A percentile compares a stretch with the other conserved stretches of the same genome.
These are phyloP conservation scores for Botrytis paeoniae DNA, from an alignment of 2,329 filamentous ascomycete genomes.

Conservation along the genomic window DNA sequence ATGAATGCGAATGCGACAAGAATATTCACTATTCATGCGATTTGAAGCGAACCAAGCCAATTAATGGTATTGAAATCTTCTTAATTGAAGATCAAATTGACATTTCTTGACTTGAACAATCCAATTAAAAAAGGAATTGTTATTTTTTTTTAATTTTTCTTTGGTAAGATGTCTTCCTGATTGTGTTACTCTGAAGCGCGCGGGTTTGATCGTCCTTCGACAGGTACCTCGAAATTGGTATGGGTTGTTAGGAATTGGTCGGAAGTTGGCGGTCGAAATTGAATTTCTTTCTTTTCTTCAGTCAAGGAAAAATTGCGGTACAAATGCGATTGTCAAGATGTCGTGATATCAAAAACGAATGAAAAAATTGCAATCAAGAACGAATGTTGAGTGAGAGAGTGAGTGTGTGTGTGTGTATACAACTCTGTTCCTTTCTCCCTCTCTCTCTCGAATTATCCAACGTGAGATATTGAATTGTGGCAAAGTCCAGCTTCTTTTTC, in stretches of 20 bases:
- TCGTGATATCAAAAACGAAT: background rate
- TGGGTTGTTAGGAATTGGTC: background rate
- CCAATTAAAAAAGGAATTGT: background rate
- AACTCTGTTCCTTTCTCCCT: background rate
- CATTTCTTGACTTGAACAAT: background rate
- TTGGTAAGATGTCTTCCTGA: background rate
- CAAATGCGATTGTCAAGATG: background rate
- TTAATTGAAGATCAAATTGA: constrained; percentile 10
- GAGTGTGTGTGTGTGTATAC: background rate
- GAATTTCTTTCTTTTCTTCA: background rate
- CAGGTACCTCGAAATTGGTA: background rate
- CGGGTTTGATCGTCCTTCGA: constrained; percentile 12
- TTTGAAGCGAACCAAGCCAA: background rate
- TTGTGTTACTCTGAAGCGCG: constrained; percentile 11
- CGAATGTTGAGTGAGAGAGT: background rate
- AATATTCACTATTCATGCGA: background rate
- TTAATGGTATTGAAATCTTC: background rate
- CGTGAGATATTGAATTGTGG: background rate
- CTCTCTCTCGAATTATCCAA: background rate
- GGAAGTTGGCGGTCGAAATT: background rate
- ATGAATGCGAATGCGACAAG: background rate
- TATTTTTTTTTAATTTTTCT: background rate
- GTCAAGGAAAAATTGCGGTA: background rate
- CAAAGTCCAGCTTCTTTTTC: background rate
- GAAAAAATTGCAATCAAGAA: background rate